Conservation (phyloP, 2,329 filamentous ascomycete genomes). For the Cyphellophora europaea region DNA sequence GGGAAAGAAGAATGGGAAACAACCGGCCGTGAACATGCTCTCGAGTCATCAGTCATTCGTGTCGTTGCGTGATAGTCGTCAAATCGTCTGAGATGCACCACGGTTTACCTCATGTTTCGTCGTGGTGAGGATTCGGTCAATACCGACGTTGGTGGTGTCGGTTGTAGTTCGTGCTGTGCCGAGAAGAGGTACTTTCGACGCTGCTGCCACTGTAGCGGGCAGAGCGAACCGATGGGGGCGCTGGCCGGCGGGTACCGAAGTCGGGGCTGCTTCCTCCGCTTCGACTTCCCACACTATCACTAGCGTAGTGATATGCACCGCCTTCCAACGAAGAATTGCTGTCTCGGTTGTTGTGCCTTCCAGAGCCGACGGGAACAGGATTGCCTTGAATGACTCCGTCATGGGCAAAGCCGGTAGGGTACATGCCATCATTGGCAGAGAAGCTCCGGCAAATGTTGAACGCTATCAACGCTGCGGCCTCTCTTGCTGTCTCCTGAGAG, state of each 20-base stretch:
- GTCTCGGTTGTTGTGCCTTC: slow-evolving; percentile 30
- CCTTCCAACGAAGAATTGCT: slow-evolving; percentile 3
- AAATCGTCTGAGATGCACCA: too few relatives aligned
- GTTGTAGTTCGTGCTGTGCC: too few relatives aligned
- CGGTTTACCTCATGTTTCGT: too few relatives aligned
- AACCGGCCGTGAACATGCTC: too few relatives aligned
- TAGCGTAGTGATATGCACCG: slow-evolving; percentile 10
- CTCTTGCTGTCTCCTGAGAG: slow-evolving; percentile 72
- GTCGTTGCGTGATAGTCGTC: too few relatives aligned
- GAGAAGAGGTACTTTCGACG: too few relatives aligned
- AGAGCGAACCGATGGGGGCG: too few relatives aligned
- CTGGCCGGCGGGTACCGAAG: slow-evolving; percentile 3
- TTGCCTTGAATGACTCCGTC: slow-evolving; percentile 50
- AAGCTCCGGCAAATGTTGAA: slow-evolving; percentile 98
- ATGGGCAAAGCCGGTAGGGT: slow-evolving; percentile 45
- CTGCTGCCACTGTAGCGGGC: too few relatives aligned
- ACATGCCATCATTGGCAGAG: slow-evolving; percentile 92
- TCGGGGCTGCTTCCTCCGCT: slow-evolving; percentile 17
- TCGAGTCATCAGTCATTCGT: too few relatives aligned
- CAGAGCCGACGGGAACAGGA: slow-evolving; percentile 55
- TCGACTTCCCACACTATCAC: slow-evolving; percentile 14
- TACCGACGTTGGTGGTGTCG: too few relatives aligned
- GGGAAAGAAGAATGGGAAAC: too few relatives aligned
- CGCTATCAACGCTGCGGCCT: slow-evolving; percentile 88
- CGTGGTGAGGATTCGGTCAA: too few relatives aligned